phyloP scores from a whole-genome alignment of 805 yeast species.

The Pichia cabralensis region DNA sequence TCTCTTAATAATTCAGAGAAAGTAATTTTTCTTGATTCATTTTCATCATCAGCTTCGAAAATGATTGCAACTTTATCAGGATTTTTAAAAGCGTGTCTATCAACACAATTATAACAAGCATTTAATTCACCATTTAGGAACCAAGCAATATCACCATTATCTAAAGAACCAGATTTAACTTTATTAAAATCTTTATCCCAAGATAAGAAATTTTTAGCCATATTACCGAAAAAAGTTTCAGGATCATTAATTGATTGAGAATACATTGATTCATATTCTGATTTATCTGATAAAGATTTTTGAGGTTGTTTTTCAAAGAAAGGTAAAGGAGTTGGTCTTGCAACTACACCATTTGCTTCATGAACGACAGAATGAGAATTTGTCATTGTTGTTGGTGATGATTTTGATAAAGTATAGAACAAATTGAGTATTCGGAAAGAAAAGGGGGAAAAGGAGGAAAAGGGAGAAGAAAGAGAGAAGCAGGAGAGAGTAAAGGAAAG shows the following conservation, averaged over 20 bases:
- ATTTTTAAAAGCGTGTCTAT: constrained; percentile 81
- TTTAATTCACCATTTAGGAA: constrained; percentile 87
- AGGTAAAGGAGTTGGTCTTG: constrained; percentile 43
- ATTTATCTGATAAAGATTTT: constrained; percentile 48
- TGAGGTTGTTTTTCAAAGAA: constrained; percentile 52
- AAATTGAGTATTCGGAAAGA: too few relatives aligned
- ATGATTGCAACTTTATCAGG: constrained; percentile 81
- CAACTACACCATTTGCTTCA: constrained; percentile 45
- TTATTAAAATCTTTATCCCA: constrained; percentile 75
- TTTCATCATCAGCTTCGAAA: constrained; percentile 90
- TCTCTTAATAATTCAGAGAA: constrained; percentile 79
- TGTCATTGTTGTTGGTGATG: not conserved
- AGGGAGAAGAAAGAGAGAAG: not conserved
- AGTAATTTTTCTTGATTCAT: constrained; percentile 62
- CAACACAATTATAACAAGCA: constrained; percentile 90
- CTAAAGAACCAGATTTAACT: constrained; percentile 54
- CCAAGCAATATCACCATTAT: constrained; percentile 83
- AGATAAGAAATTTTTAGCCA: constrained; percentile 59
- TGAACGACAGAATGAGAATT: constrained; percentile 40
- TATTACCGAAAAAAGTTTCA: constrained; percentile 64
- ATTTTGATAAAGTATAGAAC: not conserved
- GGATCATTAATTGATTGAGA: constrained; percentile 72
- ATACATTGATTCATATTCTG: constrained; percentile 62
- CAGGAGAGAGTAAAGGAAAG: not conserved
- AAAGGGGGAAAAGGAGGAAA: too few relatives aligned